phyloP scores from a whole-genome alignment of 2,329 filamentous ascomycete species.

The Calonectria pseudoreteaudii region DNA sequence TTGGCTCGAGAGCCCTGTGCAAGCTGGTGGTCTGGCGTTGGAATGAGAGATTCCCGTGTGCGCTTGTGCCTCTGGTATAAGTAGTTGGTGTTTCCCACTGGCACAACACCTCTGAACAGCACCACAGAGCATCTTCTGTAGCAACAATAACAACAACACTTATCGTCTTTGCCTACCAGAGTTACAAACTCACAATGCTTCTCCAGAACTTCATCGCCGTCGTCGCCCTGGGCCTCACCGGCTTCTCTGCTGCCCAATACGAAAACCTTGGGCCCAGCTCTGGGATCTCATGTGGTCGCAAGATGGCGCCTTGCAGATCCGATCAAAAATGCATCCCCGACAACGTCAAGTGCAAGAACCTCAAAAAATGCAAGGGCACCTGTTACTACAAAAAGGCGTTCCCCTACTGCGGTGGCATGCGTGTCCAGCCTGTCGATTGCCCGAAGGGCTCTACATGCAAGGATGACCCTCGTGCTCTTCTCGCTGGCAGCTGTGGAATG shows the following conservation, averaged over 20 bases:
- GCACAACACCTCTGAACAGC: neutral
- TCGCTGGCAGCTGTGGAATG: slow-evolving; percentile 44
- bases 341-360: slow-evolving; percentile 36
- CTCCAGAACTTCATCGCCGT: slow-evolving; percentile 33
- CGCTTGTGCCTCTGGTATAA: neutral
- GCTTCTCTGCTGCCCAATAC: slow-evolving; percentile 10
- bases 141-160: neutral
- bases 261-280: neutral
- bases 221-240: slow-evolving; percentile 33
- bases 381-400: slow-evolving; percentile 48
- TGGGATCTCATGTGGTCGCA: slow-evolving; percentile 42
- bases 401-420: slow-evolving; percentile 47
- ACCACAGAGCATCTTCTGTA: neutral
- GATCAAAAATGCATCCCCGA: slow-evolving; percentile 43
- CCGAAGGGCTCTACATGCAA: slow-evolving; percentile 41
- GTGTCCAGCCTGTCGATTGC: slow-evolving; percentile 40
- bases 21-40: neutral
- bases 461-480: slow-evolving; percentile 47
- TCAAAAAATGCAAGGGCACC: slow-evolving; percentile 43
- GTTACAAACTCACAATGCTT: slow-evolving; percentile 35
- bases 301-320: slow-evolving; percentile 43
- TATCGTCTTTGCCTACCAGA: neutral
- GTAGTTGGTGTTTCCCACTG: neutral
- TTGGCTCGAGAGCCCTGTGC: neutral
- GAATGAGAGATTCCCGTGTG: neutral